Evolutionary conservation across 306 rosid genomes (phyloP).

Genomic region (Mucuna pruriens): DNA sequence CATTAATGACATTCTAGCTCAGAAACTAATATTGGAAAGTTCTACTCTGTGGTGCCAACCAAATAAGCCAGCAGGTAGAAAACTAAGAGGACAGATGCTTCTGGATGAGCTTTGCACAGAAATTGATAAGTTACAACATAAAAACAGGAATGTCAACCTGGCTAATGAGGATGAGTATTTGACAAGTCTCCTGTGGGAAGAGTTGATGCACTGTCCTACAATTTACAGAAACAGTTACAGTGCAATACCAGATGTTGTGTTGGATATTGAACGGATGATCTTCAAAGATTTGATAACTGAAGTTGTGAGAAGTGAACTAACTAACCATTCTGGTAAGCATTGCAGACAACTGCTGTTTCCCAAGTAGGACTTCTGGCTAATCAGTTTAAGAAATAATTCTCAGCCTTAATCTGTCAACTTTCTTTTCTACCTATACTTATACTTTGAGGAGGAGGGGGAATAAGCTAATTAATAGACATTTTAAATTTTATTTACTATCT

Average conservation of each 20-base stretch:
- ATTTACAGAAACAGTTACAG: constrained; percentile 43
- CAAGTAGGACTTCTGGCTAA: constrained; percentile 42
- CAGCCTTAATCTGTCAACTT: constrained; percentile 30
- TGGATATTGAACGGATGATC: constrained; percentile 89
- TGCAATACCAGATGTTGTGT: constrained; percentile 69
- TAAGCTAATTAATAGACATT: constrained; percentile 35
- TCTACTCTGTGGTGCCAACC: constrained; percentile 50
- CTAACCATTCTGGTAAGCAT: constrained; percentile 51
- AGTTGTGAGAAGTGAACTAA: constrained; percentile 54
- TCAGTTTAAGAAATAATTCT: constrained; percentile 32
- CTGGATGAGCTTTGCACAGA: constrained; percentile 65
- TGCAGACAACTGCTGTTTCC: constrained; percentile 59
- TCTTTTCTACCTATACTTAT: constrained; percentile 27
- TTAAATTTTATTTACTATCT: constrained; percentile 20
- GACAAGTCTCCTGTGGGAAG: constrained; percentile 51
- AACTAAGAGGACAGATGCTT: constrained; percentile 56
- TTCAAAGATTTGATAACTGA: constrained; percentile 93
- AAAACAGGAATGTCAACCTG: constrained; percentile 41
- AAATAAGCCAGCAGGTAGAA: constrained; percentile 47
- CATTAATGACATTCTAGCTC: constrained; percentile 65
- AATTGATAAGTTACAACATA: constrained; percentile 61
- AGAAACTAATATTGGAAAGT: constrained; percentile 51
- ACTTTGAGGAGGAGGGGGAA: constrained; percentile 39
- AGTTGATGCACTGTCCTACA: constrained; percentile 51
- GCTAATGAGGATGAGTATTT: constrained; percentile 55